Evolutionary conservation across 108 stramenopile genomes (phyloP).

Genomic region (Pseudonitzschia multiseries): DNA sequence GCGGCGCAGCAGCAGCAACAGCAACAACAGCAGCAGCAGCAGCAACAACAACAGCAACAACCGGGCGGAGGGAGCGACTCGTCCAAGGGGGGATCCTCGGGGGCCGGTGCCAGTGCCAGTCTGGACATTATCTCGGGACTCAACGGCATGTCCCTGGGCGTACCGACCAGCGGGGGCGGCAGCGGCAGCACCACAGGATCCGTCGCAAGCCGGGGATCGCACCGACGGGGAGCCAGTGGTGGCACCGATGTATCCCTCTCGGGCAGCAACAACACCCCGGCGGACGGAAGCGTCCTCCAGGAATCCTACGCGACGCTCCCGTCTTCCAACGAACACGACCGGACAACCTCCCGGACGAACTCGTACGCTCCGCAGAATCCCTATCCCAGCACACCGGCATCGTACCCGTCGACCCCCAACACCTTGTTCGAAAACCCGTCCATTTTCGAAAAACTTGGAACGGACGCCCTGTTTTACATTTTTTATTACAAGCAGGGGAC

Average conservation of each 20-base stretch:
- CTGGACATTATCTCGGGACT: constrained; percentile 59
- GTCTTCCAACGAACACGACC: constrained; percentile 42
- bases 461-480: constrained; percentile 99
- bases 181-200: constrained; percentile 20
- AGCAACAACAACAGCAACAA: constrained; percentile 46
- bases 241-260: constrained; percentile 5
- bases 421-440: constrained; percentile 90
- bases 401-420: constrained; percentile 88
- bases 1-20: constrained; percentile 47
- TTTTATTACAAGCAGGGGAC: constrained; percentile 99
- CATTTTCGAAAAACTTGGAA: constrained; percentile 94
- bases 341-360: constrained; percentile 52
- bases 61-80: constrained; percentile 4
- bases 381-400: constrained; percentile 82
- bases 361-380: constrained; percentile 93
- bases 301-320: constrained; percentile 82
- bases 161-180: constrained; percentile 18
- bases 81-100: background rate
- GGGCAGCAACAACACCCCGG: constrained; percentile 5
- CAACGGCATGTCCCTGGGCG: constrained; percentile 36
- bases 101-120: background rate
- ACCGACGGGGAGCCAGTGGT: constrained; percentile 22
- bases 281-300: constrained; percentile 43
- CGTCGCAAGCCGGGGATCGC: constrained; percentile 14
- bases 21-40: constrained; percentile 51